These are phyloP conservation scores for Solanum chiquidenum DNA, from an alignment of 257 asterid genomes.

Conservation along the genomic window DNA sequence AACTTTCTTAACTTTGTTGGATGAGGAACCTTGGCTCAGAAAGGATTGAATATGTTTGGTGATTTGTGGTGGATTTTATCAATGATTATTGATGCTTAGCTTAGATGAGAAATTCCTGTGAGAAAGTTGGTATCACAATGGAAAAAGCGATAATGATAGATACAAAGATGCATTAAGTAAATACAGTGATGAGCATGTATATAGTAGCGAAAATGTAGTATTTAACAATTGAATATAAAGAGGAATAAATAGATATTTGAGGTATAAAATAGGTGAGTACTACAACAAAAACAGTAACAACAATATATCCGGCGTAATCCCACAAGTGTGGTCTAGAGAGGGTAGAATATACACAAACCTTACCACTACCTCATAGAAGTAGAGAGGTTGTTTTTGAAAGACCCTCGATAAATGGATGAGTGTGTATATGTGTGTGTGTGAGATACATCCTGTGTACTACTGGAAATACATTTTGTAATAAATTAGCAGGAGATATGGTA, in stretches of 20 bases:
- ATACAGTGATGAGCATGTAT: neutral
- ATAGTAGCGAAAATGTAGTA: neutral
- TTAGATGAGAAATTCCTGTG: neutral
- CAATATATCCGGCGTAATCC: neutral
- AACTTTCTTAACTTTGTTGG: neutral
- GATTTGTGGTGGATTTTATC: neutral
- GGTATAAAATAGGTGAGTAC: neutral
- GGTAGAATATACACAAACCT: neutral
- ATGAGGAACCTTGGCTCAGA: neutral
- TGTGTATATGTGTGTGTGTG: neutral
- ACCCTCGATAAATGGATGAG: neutral
- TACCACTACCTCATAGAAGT: neutral
- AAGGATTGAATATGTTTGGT: neutral
- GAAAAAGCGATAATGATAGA: neutral
- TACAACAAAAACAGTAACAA: neutral
- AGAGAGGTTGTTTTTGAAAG: neutral
- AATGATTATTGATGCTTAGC: neutral
- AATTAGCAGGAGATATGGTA: no score
- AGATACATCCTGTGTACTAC: neutral
- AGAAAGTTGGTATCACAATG: neutral
- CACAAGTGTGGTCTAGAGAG: neutral
- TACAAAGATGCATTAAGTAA: neutral
- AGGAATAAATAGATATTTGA: neutral
- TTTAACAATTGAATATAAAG: no score
- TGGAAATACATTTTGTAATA: neutral